Conservation (phyloP, 768 basidiomycete species). For the Cystoderma amianthinum region DNA sequence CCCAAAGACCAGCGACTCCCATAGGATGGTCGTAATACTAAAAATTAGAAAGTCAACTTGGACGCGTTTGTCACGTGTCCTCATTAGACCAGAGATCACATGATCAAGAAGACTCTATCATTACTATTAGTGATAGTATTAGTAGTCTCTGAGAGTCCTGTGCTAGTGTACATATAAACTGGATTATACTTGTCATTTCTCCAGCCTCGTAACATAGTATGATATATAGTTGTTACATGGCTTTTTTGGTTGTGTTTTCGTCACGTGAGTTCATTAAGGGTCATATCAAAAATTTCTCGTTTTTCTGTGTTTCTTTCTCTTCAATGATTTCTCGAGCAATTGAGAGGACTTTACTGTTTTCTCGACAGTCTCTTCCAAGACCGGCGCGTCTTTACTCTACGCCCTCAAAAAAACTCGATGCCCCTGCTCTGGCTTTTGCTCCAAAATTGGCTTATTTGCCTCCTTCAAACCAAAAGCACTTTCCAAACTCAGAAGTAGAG, state of each 20-base stretch:
- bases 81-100: background rate
- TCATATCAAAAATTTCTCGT: background rate
- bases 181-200: background rate
- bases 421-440: slow-evolving; percentile 44
- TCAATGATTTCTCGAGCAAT: slow-evolving; percentile 34
- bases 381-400: slow-evolving; percentile 68
- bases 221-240: background rate
- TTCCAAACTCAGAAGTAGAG: slow-evolving; percentile 30
- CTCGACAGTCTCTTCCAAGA: slow-evolving; percentile 61
- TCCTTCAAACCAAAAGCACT: slow-evolving; percentile 1
- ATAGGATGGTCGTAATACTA: slow-evolving; percentile 14
- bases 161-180: too few species aligned
- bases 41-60: background rate
- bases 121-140: background rate
- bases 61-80: background rate
- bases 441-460: slow-evolving; percentile 28
- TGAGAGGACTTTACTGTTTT: slow-evolving; percentile 47
- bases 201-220: background rate
- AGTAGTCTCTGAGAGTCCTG: too few species aligned
- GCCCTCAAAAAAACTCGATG: slow-evolving; percentile 47
- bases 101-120: background rate
- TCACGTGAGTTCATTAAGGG: background rate
- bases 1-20: slow-evolving; percentile 47
- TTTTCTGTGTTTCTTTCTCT: background rate
- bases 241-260: background rate